These are phyloP conservation scores for Marchantia paleacea DNA, from an alignment of 225 moss, liverwort and hornwort species.

Conservation along the genomic window DNA sequence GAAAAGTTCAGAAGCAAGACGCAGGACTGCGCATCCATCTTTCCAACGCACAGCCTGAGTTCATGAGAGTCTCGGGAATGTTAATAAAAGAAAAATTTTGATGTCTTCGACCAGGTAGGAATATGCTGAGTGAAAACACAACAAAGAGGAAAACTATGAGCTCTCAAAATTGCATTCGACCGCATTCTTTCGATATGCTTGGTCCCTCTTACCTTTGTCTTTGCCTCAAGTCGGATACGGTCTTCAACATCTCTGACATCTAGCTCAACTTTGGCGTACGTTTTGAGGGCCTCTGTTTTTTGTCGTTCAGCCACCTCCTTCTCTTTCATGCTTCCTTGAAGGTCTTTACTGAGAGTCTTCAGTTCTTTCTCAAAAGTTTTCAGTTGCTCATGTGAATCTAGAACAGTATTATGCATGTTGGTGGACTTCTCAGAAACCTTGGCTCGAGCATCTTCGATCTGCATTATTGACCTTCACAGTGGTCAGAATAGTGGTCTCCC, in stretches of 20 bases:
- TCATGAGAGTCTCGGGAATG: neutral
- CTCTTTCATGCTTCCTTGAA: conserved; percentile 67
- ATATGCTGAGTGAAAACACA: neutral
- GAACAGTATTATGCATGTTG: conserved; percentile 85
- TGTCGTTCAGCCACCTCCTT: conserved; percentile 73
- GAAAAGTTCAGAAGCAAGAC: neutral
- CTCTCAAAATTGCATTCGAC: no score
- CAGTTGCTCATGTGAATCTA: conserved; percentile 80
- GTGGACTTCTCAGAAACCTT: conserved; percentile 89
- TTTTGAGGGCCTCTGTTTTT: conserved; percentile 70
- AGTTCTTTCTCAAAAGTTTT: conserved; percentile 81
- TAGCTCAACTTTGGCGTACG: conserved; percentile 58
- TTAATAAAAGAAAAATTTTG: neutral
- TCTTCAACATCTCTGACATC: conserved; percentile 56
- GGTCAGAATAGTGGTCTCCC: neutral
- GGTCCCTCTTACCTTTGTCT: conserved; percentile 50
- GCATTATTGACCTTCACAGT: conserved; percentile 12
- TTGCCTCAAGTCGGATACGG: conserved; percentile 43
- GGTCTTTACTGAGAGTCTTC: conserved; percentile 70
- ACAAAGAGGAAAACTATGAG: no score
- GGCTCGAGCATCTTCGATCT: conserved; percentile 89
- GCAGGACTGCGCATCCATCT: neutral
- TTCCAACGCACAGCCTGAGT: neutral
- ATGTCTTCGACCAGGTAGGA: neutral
- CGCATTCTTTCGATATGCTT: neutral